Base-by-base conservation (phyloP, 2,329 filamentous ascomycete species). In the Ophiosphaerella korrae region DNA sequence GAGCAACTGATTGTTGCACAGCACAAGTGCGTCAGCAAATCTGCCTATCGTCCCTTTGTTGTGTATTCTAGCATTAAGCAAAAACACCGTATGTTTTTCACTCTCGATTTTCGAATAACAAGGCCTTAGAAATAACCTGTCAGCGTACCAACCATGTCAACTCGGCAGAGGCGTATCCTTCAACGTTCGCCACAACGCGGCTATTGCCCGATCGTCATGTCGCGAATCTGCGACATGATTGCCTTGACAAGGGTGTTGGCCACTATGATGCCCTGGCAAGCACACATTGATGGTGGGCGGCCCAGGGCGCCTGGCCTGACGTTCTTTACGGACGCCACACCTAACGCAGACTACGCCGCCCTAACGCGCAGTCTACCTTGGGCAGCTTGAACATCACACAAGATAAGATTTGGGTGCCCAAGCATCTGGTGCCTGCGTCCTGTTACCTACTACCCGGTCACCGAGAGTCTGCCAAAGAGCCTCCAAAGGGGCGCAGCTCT, bases 141-240 rank as follows among this genome's bases (percentile, higher is more conserved):
- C 7, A 29, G 26, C 26, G 11, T 29, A 29, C 8, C 26, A 29
- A 29, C 26, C 8, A 34, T 39, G 43, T 29, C 14, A 46, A 21
- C 12, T 4, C 43, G 43, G 36, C 7, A 46, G 33, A 35, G 45
- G 43, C 43, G 43, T 16, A 39, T 13, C 36, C 26, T 23, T 26
- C 24, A 23, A 33, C 36, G 14, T 23, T 41, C 45, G 37, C 45
- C 21, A 41, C 45, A 35, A 40, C 37, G 38, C 24, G 45, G 21
- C 5, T 16, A 36, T 13, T 7, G 11, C 16, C 11, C 7, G 36
- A 14, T n/a, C 9, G 11, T 12, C 18, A 23, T 9, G 12, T 45
- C 37, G 37, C 37, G 29, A 35, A 41, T 40, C 36, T 39, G 23
- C 8, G 16, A 45, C 43, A 45, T n/a, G 26, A 8, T 26, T 23